phyloP scores from a whole-genome alignment of 345 rosid genomes.

The Toxicodendron radicans region DNA sequence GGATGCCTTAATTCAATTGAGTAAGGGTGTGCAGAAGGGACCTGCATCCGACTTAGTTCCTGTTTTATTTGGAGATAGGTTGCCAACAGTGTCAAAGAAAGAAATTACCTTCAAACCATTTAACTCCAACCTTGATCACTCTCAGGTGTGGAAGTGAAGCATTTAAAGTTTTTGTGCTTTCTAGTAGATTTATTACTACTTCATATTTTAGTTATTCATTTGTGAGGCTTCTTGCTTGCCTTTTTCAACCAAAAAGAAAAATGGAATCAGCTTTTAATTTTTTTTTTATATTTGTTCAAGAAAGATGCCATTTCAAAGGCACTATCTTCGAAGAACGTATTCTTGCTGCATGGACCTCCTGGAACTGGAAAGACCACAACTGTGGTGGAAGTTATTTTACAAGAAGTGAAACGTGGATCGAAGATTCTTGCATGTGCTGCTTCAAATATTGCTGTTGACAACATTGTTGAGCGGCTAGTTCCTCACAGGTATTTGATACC shows the following conservation, averaged over 20 bases:
- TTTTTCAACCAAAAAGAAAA: slow-evolving; percentile 12
- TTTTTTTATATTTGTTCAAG: slow-evolving; percentile 38
- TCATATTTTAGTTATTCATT: slow-evolving; percentile 4
- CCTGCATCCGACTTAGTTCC: slow-evolving; percentile 89
- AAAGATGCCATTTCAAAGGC: slow-evolving; percentile 85
- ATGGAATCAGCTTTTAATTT: slow-evolving; percentile 8
- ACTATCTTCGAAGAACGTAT: slow-evolving; percentile 78
- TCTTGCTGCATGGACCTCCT: slow-evolving; percentile 96
- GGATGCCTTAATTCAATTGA: slow-evolving; percentile 77
- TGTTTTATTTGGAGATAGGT: slow-evolving; percentile 82
- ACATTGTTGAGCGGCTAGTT: slow-evolving; percentile 93
- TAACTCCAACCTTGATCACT: slow-evolving; percentile 77
- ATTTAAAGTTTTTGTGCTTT: neutral
- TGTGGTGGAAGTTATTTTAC: slow-evolving; percentile 87
- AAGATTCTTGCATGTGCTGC: slow-evolving; percentile 98
- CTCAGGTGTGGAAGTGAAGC: slow-evolving; percentile 52
- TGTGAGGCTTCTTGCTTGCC: slow-evolving; percentile 5
- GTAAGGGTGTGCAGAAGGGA: slow-evolving; percentile 82
- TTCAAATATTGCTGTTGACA: slow-evolving; percentile 97
- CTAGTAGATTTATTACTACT: neutral
- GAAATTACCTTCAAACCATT: slow-evolving; percentile 54
- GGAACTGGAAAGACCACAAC: slow-evolving; percentile 99
- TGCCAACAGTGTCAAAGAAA: slow-evolving; percentile 56
- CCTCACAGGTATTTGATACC: slow-evolving; percentile 63
- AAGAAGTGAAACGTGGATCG: slow-evolving; percentile 94